Evolutionary conservation across 768 basidiomycete species (phyloP), one percentile per base, ranked within the genome.

Genomic region (Lentinula sp.): DNA sequence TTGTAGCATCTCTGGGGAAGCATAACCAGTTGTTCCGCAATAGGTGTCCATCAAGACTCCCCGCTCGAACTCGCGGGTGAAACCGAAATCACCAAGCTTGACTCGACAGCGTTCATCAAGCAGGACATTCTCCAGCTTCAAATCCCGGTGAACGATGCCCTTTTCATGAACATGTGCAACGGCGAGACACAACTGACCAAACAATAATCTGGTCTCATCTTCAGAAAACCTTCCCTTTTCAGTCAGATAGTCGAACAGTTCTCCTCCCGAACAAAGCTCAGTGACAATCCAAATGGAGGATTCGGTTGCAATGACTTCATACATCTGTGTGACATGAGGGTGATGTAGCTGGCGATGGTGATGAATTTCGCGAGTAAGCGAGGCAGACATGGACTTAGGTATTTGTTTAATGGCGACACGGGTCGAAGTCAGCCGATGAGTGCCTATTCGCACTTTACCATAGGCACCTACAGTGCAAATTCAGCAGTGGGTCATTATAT

Each of bases 371-470:
- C 96, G 86, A 32, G 97, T 99, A 43, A 99, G 82, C 16, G 90
- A 83, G 6, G 95, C 84, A 36, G 95, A 93, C 80, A 94, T 85
- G 61, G 87, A 85, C 74, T 98, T 98, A 41, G 96, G 93, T 64
- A 98, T 96, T 74, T 98, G 95, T 77, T 99, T 99, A 77, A 99
- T 89, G 59, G 96, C 96, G 66, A 96, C 95, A 57, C 93, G 85
- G 49, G 88, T 88, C 6, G 90, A 90, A 2, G 95, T 95, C 51
- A 98, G 80, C 61, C 95, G 90, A 72, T 99, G 95, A 0, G 90
- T 93, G 57, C 95, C 97, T 71, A 99, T 80, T 56, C 95, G 87
- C 35, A 98, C 96, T 70, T 94, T 95, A 41, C 96, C 96, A 72
- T 95, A 98, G 49, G 96, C 87, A 64, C 95, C 95, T 96, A 67